A percentile compares a stretch with the other conserved stretches of the same genome.
Evolutionary conservation across 2,329 filamentous ascomycete species (phyloP).

Genomic region (Aspergillus sclerotialis): DNA sequence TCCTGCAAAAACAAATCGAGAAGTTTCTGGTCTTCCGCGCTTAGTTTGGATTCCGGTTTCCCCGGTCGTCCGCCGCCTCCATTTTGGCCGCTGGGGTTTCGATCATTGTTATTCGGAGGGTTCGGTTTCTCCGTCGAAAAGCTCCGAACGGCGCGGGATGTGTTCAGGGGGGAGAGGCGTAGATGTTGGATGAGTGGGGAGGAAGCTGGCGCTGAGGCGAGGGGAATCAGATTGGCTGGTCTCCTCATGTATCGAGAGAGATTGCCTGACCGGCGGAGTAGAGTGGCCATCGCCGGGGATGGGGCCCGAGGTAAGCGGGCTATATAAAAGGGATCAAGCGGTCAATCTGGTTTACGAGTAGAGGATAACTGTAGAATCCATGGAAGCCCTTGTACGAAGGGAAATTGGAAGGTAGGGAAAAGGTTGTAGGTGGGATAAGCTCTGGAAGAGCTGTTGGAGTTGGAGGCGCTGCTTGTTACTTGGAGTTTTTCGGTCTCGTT

Average conservation of each 20-base stretch:
- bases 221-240: conserved; percentile 47
- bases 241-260: conserved; percentile 57
- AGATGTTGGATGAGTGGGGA: conserved; percentile 33
- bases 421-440: conserved; percentile 3
- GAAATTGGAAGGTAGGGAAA: conserved; percentile 10
- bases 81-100: conserved; percentile 31
- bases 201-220: conserved; percentile 43
- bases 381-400: conserved; percentile 13
- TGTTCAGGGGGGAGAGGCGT: conserved; percentile 30
- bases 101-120: conserved; percentile 32
- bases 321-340: conserved; percentile 10
- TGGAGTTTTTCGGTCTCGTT: conserved; percentile 24
- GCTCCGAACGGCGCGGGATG: conserved; percentile 26
- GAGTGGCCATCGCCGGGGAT: conserved; percentile 54
- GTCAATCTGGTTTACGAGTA: conserved; percentile 16
- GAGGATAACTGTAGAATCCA: conserved; percentile 19
- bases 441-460: conserved; percentile 12
- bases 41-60: conserved; percentile 41
- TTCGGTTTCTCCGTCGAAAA: conserved; percentile 42
- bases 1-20: conserved; percentile 52
- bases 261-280: conserved; percentile 60
- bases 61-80: conserved; percentile 28
- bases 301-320: conserved; percentile 24
- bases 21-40: conserved; percentile 49
- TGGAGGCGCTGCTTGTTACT: conserved; percentile 10